These are phyloP conservation scores for Smittium culicis DNA, from an alignment of 371 early-diverging fungal species.

Conservation along the genomic window DNA sequence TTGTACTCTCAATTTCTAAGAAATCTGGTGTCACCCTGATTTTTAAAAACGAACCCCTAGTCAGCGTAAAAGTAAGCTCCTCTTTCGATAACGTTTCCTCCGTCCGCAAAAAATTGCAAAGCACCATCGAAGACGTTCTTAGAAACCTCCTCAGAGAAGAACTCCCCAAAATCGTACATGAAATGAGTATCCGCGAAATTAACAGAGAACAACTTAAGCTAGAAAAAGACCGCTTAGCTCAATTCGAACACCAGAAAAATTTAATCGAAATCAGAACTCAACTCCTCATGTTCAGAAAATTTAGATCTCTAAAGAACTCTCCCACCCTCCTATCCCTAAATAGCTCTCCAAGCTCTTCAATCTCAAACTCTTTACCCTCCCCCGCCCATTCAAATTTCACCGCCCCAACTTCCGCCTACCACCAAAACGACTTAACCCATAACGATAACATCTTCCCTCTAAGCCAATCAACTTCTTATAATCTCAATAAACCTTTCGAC, in stretches of 20 bases:
- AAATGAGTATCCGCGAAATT: constrained; percentile 50
- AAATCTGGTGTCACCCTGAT: constrained; percentile 83
- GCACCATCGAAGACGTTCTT: constrained; percentile 79
- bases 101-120: constrained; percentile 73
- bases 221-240: constrained; percentile 22
- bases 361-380: too few species aligned
- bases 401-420: too few species aligned
- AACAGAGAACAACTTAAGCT: constrained; percentile 21
- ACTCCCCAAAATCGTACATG: constrained; percentile 82
- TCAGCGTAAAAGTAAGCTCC: constrained; percentile 77
- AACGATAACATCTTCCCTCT: too few species aligned
- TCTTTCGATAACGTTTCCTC: constrained; percentile 84
- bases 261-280: constrained; percentile 15
- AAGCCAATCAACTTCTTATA: too few species aligned
- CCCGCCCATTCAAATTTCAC: too few species aligned
- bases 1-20: too few species aligned
- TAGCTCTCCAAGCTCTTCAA: too few species aligned
- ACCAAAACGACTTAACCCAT: too few species aligned
- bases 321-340: constrained; percentile 27
- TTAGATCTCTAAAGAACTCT: constrained; percentile 22
- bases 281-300: constrained; percentile 16
- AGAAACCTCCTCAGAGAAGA: constrained; percentile 82
- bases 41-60: constrained; percentile 93
- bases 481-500: too few species aligned
- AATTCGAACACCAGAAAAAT: constrained; percentile 24